Conservation (phyloP, 2,329 filamentous ascomycete species). For the Trichophaea hybrida region DNA sequence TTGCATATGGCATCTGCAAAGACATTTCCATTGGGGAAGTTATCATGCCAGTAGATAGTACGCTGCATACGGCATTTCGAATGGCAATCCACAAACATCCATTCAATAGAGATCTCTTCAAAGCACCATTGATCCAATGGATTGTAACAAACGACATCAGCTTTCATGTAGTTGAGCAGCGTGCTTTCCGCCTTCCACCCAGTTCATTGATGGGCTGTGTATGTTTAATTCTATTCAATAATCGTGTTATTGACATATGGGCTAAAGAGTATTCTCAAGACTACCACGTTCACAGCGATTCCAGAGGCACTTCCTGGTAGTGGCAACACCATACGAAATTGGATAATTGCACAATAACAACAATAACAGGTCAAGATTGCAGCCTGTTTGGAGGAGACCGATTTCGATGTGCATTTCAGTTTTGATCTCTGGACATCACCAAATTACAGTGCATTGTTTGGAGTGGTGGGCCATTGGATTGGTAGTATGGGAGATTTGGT, state of each 20-base stretch:
- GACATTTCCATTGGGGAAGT: too few species aligned
- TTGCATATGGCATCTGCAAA: too few species aligned
- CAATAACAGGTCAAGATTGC: neutral
- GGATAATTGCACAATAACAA: neutral
- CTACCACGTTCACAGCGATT: neutral
- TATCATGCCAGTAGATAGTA: too few species aligned
- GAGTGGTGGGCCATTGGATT: conserved; percentile 10
- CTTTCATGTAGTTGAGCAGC: neutral
- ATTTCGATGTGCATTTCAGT: neutral
- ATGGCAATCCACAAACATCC: neutral
- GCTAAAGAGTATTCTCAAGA: too few species aligned
- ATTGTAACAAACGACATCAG: neutral
- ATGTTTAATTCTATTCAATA: neutral
- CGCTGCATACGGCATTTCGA: neutral
- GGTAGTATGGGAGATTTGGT: neutral
- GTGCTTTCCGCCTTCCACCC: neutral
- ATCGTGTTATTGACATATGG: neutral
- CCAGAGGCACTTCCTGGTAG: neutral
- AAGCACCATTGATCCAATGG: neutral
- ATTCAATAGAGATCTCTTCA: neutral
- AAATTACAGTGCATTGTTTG: conserved; percentile 12
- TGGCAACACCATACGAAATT: neutral
- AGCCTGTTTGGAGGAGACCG: neutral
- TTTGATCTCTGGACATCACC: conserved; percentile 17
- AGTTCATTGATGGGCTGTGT: neutral